Evolutionary conservation across 345 rosid species (phyloP).

Genomic region (Sapria himalayana): DNA sequence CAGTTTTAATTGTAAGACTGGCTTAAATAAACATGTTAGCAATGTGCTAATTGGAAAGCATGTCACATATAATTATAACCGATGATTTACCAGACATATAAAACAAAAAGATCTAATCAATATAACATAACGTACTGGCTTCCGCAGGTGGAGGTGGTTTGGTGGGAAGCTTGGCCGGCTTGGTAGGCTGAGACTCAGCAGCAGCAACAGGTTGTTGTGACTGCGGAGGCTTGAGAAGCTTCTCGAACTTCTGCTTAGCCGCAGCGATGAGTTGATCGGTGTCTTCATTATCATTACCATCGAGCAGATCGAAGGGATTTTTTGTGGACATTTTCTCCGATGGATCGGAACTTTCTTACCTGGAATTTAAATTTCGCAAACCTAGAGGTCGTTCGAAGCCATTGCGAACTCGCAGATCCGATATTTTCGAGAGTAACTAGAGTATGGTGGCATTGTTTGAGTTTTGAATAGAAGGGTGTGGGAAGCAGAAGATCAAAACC

Average conservation of each 20-base stretch:
- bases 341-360: too few species aligned
- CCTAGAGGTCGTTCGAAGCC: too few species aligned
- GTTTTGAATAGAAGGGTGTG: too few species aligned
- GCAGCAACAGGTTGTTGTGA: conserved; percentile 14
- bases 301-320: conserved; percentile 86
- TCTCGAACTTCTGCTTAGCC: conserved; percentile 28
- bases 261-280: conserved; percentile 37
- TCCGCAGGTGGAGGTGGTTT: conserved; percentile 70
- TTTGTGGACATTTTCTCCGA: conserved; percentile 43
- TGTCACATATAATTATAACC: too few species aligned
- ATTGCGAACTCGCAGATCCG: too few species aligned
- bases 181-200: conserved; percentile 17
- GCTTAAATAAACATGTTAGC: too few species aligned
- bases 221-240: conserved; percentile 38
- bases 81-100: neutral
- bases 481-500: too few species aligned
- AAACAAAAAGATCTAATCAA: neutral
- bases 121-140: conserved; percentile 34
- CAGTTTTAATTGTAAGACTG: too few species aligned
- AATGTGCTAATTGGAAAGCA: too few species aligned
- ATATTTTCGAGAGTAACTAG: too few species aligned
- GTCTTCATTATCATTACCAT: conserved; percentile 65
- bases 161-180: conserved; percentile 52
- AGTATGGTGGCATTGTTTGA: too few species aligned
- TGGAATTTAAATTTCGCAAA: too few species aligned